Percentiles rank a stretch among this genome's conserved stretches.
phyloP scores from a whole-genome alignment of 768 basidiomycete species.

The Tricholoma flavovirens region DNA sequence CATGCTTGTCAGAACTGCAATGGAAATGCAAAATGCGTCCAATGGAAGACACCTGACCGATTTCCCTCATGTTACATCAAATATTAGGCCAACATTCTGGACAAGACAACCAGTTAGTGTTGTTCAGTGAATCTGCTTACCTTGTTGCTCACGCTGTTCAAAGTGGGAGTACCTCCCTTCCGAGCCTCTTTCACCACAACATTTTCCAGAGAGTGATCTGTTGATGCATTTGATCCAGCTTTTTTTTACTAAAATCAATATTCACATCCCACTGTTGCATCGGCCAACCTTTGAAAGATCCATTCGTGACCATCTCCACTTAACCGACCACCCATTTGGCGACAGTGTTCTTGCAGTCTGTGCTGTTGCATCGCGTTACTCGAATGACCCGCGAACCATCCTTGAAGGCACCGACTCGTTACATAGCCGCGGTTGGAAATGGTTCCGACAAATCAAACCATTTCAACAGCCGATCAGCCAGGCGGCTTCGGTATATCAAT shows the following conservation, averaged over 20 bases:
- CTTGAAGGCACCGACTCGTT: conserved; percentile 30
- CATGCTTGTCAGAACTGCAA: conserved; percentile 14
- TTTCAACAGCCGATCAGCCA: conserved; percentile 53
- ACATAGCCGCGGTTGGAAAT: conserved; percentile 55
- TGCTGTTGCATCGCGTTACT: conserved; percentile 54
- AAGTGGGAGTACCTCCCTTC: conserved; percentile 34
- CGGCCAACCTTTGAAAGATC: conserved; percentile 55
- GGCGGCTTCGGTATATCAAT: conserved; percentile 56
- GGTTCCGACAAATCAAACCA: conserved; percentile 55
- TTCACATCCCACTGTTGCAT: conserved; percentile 58
- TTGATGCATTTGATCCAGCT: conserved; percentile 42
- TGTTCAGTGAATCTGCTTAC: background rate
- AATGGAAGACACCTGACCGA: background rate
- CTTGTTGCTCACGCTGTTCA: background rate
- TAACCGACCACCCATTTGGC: conserved; percentile 45
- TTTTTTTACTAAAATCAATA: conserved; percentile 54
- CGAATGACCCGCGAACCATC: conserved; percentile 42
- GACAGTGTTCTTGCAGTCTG: conserved; percentile 57
- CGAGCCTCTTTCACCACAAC: conserved; percentile 17
- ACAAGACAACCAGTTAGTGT: conserved; percentile 12
- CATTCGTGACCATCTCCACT: conserved; percentile 41
- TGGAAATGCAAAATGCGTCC: conserved; percentile 11
- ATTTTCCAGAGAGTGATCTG: conserved; percentile 47
- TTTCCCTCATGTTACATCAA: background rate
- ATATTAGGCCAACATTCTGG: conserved; percentile 13